A percentile compares a stretch with the other conserved stretches of the same genome.
Evolutionary conservation across 2,329 filamentous ascomycete genomes (phyloP).

Genomic region (Xylariales sp.): DNA sequence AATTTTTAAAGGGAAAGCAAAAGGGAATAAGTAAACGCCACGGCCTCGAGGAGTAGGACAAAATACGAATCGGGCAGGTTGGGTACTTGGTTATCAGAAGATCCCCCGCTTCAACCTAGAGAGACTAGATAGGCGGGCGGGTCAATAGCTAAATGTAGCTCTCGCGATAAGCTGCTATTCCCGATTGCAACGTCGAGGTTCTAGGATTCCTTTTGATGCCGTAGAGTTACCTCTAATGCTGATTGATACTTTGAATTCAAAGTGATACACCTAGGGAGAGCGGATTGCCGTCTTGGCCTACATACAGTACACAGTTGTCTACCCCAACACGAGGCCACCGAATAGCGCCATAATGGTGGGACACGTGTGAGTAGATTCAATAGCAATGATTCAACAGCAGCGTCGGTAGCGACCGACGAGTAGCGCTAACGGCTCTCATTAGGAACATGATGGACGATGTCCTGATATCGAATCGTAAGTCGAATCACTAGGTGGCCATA

Average conservation of each 20-base stretch:
- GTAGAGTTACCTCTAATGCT: neutral
- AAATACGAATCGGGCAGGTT: neutral
- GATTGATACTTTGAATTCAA: neutral
- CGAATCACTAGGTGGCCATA: neutral
- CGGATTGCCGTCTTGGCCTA: neutral
- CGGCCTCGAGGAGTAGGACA: neutral
- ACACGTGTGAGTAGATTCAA: constrained; percentile 43
- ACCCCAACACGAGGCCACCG: neutral
- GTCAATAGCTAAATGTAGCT: too few relatives aligned
- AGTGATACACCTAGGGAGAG: neutral
- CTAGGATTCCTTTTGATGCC: neutral
- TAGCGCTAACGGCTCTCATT: neutral
- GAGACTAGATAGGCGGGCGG: neutral
- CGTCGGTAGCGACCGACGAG: neutral
- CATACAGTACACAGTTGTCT: neutral
- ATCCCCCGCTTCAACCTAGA: constrained; percentile 17
- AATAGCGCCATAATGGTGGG: constrained; percentile 40
- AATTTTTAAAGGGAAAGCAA: neutral
- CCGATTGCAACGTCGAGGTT: neutral
- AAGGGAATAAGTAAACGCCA: neutral
- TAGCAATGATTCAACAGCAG: neutral
- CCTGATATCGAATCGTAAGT: constrained; percentile 53
- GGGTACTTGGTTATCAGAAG: neutral
- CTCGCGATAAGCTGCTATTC: neutral
- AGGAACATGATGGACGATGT: constrained; percentile 58